Conservation (phyloP, 75 land plant species). For the Adiantum capillusveneris region DNA sequence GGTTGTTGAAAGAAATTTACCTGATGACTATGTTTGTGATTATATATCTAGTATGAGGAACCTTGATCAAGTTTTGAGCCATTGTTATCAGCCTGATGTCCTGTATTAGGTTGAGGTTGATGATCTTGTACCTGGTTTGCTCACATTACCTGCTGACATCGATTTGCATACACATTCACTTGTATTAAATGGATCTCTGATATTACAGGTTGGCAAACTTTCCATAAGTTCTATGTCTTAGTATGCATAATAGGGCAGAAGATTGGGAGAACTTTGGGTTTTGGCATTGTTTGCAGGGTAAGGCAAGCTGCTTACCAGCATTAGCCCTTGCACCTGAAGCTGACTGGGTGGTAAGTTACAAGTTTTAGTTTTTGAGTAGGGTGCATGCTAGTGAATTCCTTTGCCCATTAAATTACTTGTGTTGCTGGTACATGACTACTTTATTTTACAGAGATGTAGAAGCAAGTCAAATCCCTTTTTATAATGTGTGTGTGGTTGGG, state of each 20-base stretch:
- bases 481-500: too few species aligned
- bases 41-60: neutral
- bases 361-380: too few species aligned
- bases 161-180: conserved; percentile 85
- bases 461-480: too few species aligned
- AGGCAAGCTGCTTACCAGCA: conserved; percentile 89
- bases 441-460: too few species aligned
- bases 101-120: conserved; percentile 46
- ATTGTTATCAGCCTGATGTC: too few species aligned
- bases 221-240: too few species aligned
- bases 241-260: too few species aligned
- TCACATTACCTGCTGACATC: conserved; percentile 63
- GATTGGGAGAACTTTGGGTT: neutral
- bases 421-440: too few species aligned
- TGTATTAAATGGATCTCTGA: conserved; percentile 55
- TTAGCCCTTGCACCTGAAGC: conserved; percentile 63
- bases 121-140: conserved; percentile 60
- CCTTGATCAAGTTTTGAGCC: too few species aligned
- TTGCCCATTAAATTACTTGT: too few species aligned
- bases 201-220: conserved; percentile 77
- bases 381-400: too few species aligned
- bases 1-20: too few species aligned
- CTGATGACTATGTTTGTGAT: neutral
- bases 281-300: conserved; percentile 45
- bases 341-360: conserved; percentile 71